A percentile compares a stretch with the other conserved stretches of the same genome.
Evolutionary conservation across 2,329 filamentous ascomycete genomes (phyloP).

Genomic region (Trichoderma gracile): DNA sequence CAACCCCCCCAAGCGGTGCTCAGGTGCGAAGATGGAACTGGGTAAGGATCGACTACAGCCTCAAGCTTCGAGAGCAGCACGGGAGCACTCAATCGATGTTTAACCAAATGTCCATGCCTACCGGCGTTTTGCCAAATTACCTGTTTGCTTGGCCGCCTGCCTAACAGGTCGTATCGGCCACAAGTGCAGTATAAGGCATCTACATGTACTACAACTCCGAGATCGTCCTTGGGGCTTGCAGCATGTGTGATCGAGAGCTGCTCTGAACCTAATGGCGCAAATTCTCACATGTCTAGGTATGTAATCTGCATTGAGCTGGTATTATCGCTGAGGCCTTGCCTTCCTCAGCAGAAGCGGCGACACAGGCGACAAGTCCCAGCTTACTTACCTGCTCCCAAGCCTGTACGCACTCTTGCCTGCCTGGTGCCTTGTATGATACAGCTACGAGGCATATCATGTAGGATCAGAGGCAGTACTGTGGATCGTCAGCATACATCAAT

Average conservation of each 20-base stretch:
- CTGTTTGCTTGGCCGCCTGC: too few relatives aligned
- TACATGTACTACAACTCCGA: too few relatives aligned
- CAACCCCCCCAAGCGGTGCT: neutral
- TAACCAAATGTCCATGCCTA: too few relatives aligned
- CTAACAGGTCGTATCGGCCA: too few relatives aligned
- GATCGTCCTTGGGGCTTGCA: neutral
- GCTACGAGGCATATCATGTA: neutral
- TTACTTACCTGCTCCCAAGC: too few relatives aligned
- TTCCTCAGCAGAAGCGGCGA: neutral
- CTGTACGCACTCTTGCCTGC: neutral
- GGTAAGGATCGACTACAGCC: conserved; percentile 1
- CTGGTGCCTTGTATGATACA: neutral
- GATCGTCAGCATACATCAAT: neutral
- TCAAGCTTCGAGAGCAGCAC: neutral
- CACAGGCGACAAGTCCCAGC: neutral
- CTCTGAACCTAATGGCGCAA: neutral
- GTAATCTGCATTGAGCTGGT: neutral
- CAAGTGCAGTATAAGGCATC: too few relatives aligned
- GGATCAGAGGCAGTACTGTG: neutral
- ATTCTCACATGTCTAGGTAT: neutral
- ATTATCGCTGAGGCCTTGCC: neutral
- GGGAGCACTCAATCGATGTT: too few relatives aligned
- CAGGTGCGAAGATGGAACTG: neutral
- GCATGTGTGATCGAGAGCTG: neutral
- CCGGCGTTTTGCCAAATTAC: too few relatives aligned